Base-by-base conservation (phyloP, 805 yeast species). In the Nematodospora valgi region DNA sequence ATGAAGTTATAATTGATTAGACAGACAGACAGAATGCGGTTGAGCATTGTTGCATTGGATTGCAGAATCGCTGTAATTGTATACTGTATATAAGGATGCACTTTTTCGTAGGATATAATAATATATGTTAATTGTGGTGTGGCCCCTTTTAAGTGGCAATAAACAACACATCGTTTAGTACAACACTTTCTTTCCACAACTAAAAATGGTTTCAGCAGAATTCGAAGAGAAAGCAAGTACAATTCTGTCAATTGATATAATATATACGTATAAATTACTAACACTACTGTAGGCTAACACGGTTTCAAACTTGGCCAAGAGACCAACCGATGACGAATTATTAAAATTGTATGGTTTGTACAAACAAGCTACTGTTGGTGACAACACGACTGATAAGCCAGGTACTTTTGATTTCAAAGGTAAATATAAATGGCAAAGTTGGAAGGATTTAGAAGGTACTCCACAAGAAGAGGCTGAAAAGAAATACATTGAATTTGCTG, bases 321-420 rank as follows among this genome's bases (percentile, higher is more conserved):
- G 82, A 61, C 97, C 98, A 50, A 60, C 68, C 49, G 91, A 87
- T 63, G 94, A 86, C 54, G 97, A 91, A 60, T 71, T 89, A 56
- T 74, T 91, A 56, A 67, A 81, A 61, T 73, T 93, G 52, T 93
- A 93, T 70, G 97, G 91, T 32, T 74, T 93, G 52, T 93, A 74
- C 82, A 93, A 93, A 68, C 98, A 93, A 71, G 95, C 98, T 51
- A 91, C 97, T 23, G 83, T 82, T 38, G 98, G 98, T 47, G 98
- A 93, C 75, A 87, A 87, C 76, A 63, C 61, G 47, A 84, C 95
- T 43, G 70, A 74, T 37, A 86, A 86, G 70, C 98, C 98, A 36
- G 93, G 96, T 45, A 66, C 85, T 40, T 86, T 93, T 62, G 95
- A 88, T 68, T 75, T 93, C 69, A 87, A 84, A 70, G 97, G 91